These are phyloP conservation scores for Trifolium fragiferum DNA, from an alignment of 306 rosid genomes.

Conservation along the genomic window DNA sequence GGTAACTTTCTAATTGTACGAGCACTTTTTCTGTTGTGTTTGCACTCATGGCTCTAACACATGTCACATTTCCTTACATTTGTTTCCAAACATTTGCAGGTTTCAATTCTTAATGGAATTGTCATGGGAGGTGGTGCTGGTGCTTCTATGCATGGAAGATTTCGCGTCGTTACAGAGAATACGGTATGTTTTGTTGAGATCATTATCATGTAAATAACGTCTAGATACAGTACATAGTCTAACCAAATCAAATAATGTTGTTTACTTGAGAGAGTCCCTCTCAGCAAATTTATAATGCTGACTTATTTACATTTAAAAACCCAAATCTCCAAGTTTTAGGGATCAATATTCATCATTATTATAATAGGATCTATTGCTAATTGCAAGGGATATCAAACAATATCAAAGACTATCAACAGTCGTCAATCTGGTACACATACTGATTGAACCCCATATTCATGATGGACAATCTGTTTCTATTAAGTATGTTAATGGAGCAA, in stretches of 20 bases:
- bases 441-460: no score
- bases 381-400: neutral
- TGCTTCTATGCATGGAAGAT: slow-evolving; percentile 88
- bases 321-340: neutral
- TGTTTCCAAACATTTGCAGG: slow-evolving; percentile 56
- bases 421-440: neutral
- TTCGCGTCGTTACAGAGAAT: slow-evolving; percentile 86
- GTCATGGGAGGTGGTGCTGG: slow-evolving; percentile 99
- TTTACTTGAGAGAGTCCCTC: neutral
- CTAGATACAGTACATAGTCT: neutral
- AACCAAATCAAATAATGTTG: neutral
- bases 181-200: slow-evolving; percentile 53
- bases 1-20: slow-evolving; percentile 51
- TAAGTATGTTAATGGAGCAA: no score
- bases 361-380: slow-evolving; percentile 10
- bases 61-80: slow-evolving; percentile 23
- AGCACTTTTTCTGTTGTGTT: slow-evolving; percentile 10
- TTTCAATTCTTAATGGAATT: slow-evolving; percentile 88
- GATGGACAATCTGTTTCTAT: no score
- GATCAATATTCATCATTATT: neutral
- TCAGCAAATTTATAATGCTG: slow-evolving; percentile 18
- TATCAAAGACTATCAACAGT: neutral
- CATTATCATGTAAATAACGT: slow-evolving; percentile 6
- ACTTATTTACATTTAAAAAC: neutral
- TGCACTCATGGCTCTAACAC: slow-evolving; percentile 21